Evolutionary conservation across 129 eudicot genomes (phyloP), one percentile per base, ranked within the genome.

Genomic region (Cynara cardunculus): DNA sequence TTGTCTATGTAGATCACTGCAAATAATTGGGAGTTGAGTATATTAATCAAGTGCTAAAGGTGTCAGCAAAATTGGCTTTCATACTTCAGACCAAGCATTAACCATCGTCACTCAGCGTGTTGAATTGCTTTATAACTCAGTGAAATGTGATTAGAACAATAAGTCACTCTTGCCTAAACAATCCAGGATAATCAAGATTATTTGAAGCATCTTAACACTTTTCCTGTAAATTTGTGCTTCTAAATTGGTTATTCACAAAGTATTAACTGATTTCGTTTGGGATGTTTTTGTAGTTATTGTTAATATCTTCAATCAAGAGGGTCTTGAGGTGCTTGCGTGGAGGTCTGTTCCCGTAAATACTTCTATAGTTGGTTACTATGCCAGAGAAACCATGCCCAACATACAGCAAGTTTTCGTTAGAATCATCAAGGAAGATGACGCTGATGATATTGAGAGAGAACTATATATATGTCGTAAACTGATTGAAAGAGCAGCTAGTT

Each of bases 281-380:
- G 61, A 73, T 85, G 22, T 82, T 72, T 84, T 26, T 90, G 87
- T 87, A 96, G 99, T 85, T 80, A 86, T 96, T 77, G 75, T 79
- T 32, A 76, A 88, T 79, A 91, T 85, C 73, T 92, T 96, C 81
- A 85, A 89, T 7, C 90, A 96, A 86, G 99, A 96, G 85, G 99
- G 99, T 46, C 92, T 96, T 82, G 94, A 96, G 88, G 99, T 96
- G 84, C 94, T 96, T 75, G 99, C 95, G 31, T 96, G 99, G 99
- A 92, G 99, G 86, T 71, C 93, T 25, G 99, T 96, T 75, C 99
- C 99, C 16, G 87, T 90, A 81, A 90, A 96, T 78, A 32, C 85
- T 24, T 89, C 98, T 44, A 84, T 96, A 74, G 99, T 96, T 77
- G 99, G 99, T 77, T 88, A 69, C 80, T 85, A 92, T 73, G 98